Conservation (phyloP, 1,139 yeast genomes). For the Suhomyces chickasaworum region DNA sequence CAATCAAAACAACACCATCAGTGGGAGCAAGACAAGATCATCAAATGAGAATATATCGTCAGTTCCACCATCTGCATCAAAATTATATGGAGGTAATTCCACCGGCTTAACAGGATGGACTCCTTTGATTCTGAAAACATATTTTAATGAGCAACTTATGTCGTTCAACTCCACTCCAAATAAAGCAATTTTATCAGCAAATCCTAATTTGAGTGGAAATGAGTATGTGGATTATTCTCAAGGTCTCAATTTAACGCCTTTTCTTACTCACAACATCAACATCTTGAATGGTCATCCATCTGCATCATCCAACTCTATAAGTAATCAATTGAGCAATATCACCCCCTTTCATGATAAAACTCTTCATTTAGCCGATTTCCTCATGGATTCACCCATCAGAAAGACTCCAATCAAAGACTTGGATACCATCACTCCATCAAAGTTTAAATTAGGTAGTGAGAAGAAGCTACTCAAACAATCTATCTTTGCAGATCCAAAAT, state of each 20-base stretch:
- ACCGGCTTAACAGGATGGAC: conserved; percentile 45
- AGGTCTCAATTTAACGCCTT: conserved; percentile 49
- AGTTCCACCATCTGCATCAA: conserved; percentile 34
- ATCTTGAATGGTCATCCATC: conserved; percentile 20
- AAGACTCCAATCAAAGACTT: conserved; percentile 36
- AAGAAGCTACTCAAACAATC: conserved; percentile 22
- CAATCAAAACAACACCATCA: conserved; percentile 1
- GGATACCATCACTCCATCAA: conserved; percentile 49
- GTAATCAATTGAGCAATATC: conserved; percentile 28
- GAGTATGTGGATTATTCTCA: conserved; percentile 35
- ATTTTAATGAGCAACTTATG: conserved; percentile 38
- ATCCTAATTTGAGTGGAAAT: conserved; percentile 15
- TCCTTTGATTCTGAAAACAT: conserved; percentile 44
- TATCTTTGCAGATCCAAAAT: conserved; percentile 25
- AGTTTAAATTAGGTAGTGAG: conserved; percentile 33
- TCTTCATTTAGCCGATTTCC: conserved; percentile 45
- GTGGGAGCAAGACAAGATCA: conserved; percentile 8
- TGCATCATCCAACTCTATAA: conserved; percentile 18
- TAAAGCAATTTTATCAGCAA: conserved; percentile 13
- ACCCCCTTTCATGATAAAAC: conserved; percentile 51
- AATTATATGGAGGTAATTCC: conserved; percentile 19
- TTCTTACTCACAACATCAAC: conserved; percentile 42
- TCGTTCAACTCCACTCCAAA: conserved; percentile 44
- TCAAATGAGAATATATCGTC: conserved; percentile 13
- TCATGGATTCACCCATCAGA: conserved; percentile 47